Evolutionary conservation across 2,329 filamentous ascomycete species (phyloP), one percentile per base, ranked within the genome.

Genomic region (Fusarium penzigii): DNA sequence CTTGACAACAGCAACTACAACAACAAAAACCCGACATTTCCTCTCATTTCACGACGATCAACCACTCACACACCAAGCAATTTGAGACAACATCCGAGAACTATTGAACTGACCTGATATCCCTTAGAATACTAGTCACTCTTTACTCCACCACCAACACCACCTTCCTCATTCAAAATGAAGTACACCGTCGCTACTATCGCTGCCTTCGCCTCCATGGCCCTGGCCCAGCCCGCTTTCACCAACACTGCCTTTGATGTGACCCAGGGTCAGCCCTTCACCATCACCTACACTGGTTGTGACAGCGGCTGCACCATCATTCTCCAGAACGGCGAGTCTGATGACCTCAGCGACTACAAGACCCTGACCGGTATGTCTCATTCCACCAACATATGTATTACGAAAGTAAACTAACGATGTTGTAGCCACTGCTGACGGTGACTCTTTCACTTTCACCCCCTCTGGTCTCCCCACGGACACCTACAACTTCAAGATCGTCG

Each of bases 401-500:
- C 12, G 6, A 8, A 10, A 34, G 5, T 2, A 2, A 7, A 17
- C 53, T 58, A 32, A 60, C 17, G 7, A 3, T 11, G 1, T n/a
- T 13, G n/a, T 13, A 65, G 62, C 36, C 36, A 25, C 29, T 13
- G 62, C 62, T 10, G 13, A 52, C 25, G 62, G 58, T 25, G 44
- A 57, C 36, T 65, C 66, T 32, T 65, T 61, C 63, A 68, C 63
- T 17, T 63, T 68, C 46, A 71, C 62, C 12, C 65, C 67, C 29
- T 29, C 45, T 14, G 50, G 56, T 46, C 42, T 71, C 6, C 64
- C 65, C 46, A 56, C 66, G 17, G 71, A 64, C 56, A 56, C 51
- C 42, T 73, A 73, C 65, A 64, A 59, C 63, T 70, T 73, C 63
- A 65, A 67, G 59, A 72, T 73, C 58, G 55, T 45, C 39, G 56